Evolutionary conservation across 345 rosid species (phyloP).

Genomic region (Arabis hirsuta): DNA sequence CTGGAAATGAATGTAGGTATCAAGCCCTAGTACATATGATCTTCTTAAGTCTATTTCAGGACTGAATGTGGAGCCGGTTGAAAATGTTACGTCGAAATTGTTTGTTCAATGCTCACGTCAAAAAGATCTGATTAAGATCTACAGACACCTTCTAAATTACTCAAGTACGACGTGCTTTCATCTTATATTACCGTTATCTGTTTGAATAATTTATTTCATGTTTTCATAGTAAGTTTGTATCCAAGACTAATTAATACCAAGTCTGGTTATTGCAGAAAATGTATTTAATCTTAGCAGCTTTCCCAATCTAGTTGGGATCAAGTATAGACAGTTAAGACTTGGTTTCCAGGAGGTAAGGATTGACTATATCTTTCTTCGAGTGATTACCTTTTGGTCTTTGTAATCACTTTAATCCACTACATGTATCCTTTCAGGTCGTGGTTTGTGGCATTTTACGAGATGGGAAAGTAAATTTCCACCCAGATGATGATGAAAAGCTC

Average conservation of each 20-base stretch:
- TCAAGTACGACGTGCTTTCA: conserved; percentile 60
- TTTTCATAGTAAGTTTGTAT: conserved; percentile 2
- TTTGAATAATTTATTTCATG: background rate
- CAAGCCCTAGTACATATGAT: conserved; percentile 74
- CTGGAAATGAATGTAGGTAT: conserved; percentile 60
- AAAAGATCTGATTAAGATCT: conserved; percentile 88
- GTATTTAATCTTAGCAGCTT: conserved; percentile 86
- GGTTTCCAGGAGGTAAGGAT: conserved; percentile 75
- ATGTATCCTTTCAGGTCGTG: conserved; percentile 65
- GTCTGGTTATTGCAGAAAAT: conserved; percentile 71
- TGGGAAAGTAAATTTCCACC: conserved; percentile 84
- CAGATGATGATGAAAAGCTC: conserved; percentile 75
- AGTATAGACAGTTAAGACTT: conserved; percentile 66
- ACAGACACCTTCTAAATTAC: conserved; percentile 91
- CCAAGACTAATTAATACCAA: conserved; percentile 40
- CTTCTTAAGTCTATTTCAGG: conserved; percentile 88
- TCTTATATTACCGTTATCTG: conserved; percentile 12
- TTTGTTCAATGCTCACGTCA: conserved; percentile 99
- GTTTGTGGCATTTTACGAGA: conserved; percentile 85
- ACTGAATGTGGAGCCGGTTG: conserved; percentile 89
- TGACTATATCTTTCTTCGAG: conserved; percentile 7
- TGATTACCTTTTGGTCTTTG: background rate
- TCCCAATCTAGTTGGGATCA: conserved; percentile 73
- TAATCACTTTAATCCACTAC: conserved; percentile 14
- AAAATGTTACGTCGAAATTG: conserved; percentile 85